Evolutionary conservation across 2,329 filamentous ascomycete species (phyloP).

Genomic region (Phoma sp.): DNA sequence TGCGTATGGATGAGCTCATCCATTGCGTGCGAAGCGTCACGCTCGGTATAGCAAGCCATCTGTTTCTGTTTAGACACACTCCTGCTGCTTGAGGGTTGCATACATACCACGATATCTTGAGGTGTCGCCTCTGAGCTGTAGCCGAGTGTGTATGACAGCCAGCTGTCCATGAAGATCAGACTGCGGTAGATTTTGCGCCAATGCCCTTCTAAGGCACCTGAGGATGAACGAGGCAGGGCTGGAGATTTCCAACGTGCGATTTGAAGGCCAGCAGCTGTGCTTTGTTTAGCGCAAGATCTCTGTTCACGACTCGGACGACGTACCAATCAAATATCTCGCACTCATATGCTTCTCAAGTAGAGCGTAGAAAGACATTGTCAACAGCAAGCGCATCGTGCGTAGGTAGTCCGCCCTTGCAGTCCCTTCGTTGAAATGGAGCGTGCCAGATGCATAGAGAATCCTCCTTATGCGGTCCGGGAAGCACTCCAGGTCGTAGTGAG

Average conservation of each 20-base stretch:
- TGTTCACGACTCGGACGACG: conserved; percentile 1
- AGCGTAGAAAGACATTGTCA: conserved; percentile 46
- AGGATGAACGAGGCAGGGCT: conserved; percentile 1
- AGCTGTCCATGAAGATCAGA: conserved; percentile 48
- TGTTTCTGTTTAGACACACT: conserved; percentile 24
- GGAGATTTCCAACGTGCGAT: conserved; percentile 45
- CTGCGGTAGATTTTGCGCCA: conserved; percentile 43
- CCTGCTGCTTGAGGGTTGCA: neutral
- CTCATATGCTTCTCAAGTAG: conserved; percentile 49
- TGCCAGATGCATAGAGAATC: conserved; percentile 43
- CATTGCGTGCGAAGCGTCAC: conserved; percentile 22
- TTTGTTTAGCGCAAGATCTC: conserved; percentile 1
- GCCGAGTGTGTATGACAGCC: conserved; percentile 48
- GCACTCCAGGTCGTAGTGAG: conserved; percentile 45
- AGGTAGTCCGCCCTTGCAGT: conserved; percentile 38
- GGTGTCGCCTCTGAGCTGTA: conserved; percentile 41
- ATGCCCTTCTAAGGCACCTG: conserved; percentile 17
- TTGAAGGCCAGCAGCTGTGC: conserved; percentile 43
- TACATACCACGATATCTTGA: conserved; percentile 37
- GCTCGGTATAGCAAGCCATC: conserved; percentile 28
- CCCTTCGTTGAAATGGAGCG: conserved; percentile 41
- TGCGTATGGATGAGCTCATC: conserved; percentile 44
- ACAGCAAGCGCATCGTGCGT: conserved; percentile 44
- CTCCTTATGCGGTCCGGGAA: conserved; percentile 41
- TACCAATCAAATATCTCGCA: conserved; percentile 45